Conservation (phyloP, 108 stramenopile species). For the Epithemia pelagica region DNA sequence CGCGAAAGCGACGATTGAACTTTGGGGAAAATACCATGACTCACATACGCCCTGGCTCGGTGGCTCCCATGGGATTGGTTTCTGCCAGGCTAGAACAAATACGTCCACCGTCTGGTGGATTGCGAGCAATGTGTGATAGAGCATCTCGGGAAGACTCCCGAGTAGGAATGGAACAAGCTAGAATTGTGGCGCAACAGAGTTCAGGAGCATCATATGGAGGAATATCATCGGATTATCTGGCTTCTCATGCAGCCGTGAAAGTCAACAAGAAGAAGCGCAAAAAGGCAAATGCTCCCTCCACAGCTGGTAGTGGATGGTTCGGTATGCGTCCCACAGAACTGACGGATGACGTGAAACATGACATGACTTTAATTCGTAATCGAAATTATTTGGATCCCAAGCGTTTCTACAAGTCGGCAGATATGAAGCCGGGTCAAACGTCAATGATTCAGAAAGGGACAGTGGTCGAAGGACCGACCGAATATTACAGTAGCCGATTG, state of each 20-base stretch:
- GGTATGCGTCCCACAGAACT: constrained; percentile 52
- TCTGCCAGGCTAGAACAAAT: not conserved
- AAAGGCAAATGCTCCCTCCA: not conserved
- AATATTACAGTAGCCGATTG: constrained; percentile 79
- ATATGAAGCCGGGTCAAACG: constrained; percentile 29
- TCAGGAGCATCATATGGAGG: not conserved
- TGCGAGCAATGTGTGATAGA: not conserved
- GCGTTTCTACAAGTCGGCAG: constrained; percentile 91
- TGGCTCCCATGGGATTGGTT: not conserved
- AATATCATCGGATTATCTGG: not conserved
- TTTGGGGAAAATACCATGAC: not conserved
- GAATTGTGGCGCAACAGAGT: not conserved
- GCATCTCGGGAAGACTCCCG: not conserved
- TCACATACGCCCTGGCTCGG: not conserved
- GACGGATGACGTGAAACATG: constrained; percentile 50
- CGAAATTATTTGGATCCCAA: constrained; percentile 93
- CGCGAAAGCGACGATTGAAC: not conserved
- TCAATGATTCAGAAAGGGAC: constrained; percentile 65
- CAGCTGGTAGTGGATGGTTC: constrained; percentile 65
- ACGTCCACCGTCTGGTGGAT: not conserved
- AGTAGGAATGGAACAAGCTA: not conserved
- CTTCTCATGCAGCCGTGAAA: not conserved
- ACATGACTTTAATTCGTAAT: constrained; percentile 70
- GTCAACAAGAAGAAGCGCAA: not conserved
- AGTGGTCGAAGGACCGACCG: constrained; percentile 81